Evolutionary conservation across 2,329 filamentous ascomycete genomes (phyloP), one percentile per base, ranked within the genome.

Genomic region (Aspergillus calidoustus): DNA sequence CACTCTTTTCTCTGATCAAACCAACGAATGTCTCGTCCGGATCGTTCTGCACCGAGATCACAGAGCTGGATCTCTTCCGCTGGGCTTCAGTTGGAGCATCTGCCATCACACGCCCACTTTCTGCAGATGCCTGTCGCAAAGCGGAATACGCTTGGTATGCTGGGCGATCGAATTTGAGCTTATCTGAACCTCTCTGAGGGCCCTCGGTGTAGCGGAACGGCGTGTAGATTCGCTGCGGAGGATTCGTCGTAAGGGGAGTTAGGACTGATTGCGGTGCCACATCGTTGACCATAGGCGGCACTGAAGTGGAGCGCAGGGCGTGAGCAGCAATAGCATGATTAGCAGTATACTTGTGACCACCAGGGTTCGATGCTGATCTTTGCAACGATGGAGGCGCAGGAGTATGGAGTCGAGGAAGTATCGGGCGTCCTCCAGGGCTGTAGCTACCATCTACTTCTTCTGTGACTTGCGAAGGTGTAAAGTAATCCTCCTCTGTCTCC

Each of bases 361-460:
- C 25, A 7, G 72, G 68, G 44, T 72, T 71, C 3, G 74, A 71
- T 34, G 67, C 65, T 25, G 74, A 71, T 47, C 74, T 65, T 30
- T 71, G 67, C 34, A 72, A 57, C 5, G 62, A 55, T 30, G 67
- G 59, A 11, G 62, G 59, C 11, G 56, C 55, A 38, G 67, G 67
- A 7, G 67, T 68, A 44, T 68, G 59, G 31, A 70, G 65, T 31
- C 69, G 70, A 62, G 69, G 66, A 19, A 82, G 63, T 11, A 82
- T 77, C 9, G 84, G 84, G 34, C 84, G 76, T 7, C 84, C 84
- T 23, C 84, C 84, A 22, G 84, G 82, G 63, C 83, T 86, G 62
- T 85, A 86, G 44, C 77, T 73, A 46, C 74, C 70, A 61, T 74
- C 75, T 15, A 46, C 47, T 31, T 70, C 69, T 34, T 68, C 67